Percentiles rank a stretch among this genome's conserved stretches.
These are phyloP conservation scores for Verruconis gallopava DNA, from an alignment of 2,329 filamentous ascomycete genomes.

Conservation along the genomic window DNA sequence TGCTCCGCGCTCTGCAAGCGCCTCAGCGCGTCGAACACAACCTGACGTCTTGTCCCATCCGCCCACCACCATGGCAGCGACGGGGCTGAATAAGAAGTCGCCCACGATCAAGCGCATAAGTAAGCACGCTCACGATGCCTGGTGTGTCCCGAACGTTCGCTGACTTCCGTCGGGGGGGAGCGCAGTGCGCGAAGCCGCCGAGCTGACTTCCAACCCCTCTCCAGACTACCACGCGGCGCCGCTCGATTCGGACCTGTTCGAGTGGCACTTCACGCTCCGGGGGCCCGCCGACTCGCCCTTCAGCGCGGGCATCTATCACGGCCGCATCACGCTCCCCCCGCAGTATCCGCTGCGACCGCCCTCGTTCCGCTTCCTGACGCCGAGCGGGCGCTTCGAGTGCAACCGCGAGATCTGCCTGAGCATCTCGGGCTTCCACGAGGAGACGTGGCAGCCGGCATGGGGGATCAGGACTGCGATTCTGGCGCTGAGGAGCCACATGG, in stretches of 20 bases:
- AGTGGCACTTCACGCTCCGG: slow-evolving; percentile 97
- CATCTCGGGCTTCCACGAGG: slow-evolving; percentile 91
- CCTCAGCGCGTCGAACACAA: too few relatives aligned
- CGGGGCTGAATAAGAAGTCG: slow-evolving; percentile 5
- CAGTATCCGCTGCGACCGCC: slow-evolving; percentile 86
- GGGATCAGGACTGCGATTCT: slow-evolving; percentile 79
- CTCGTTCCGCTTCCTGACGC: slow-evolving; percentile 89
- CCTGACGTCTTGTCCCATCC: too few relatives aligned
- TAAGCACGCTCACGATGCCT: slow-evolving; percentile 32
- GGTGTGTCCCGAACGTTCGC: too few relatives aligned
- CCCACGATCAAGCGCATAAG: slow-evolving; percentile 76
- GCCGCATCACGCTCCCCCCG: slow-evolving; percentile 80
- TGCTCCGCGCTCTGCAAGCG: too few relatives aligned
- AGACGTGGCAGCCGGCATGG: slow-evolving; percentile 98
- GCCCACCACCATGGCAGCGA: neutral
- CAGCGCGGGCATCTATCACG: slow-evolving; percentile 78
- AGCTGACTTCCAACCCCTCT: slow-evolving; percentile 68
- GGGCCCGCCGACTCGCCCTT: slow-evolving; percentile 70
- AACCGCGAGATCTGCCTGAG: slow-evolving; percentile 94
- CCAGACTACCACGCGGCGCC: slow-evolving; percentile 77
- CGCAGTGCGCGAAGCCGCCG: slow-evolving; percentile 79
- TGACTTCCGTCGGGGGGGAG: too few relatives aligned
- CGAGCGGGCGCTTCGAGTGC: slow-evolving; percentile 83
- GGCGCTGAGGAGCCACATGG: slow-evolving; percentile 80
- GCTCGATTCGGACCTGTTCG: slow-evolving; percentile 80